Evolutionary conservation across 768 basidiomycete genomes (phyloP).

Genomic region (Tylopilus balloui): DNA sequence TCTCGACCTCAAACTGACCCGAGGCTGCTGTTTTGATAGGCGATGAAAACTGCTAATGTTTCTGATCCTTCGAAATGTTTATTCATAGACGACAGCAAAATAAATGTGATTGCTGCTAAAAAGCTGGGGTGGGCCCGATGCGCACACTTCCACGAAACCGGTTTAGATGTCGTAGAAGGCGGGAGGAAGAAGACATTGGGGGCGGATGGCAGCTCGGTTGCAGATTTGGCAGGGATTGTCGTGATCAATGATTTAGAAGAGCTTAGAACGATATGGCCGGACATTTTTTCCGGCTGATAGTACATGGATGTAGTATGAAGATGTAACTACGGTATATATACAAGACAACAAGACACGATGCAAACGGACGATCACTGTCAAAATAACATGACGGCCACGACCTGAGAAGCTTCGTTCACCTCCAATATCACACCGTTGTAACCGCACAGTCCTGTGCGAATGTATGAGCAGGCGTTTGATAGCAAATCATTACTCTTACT

Average conservation of each 20-base stretch:
- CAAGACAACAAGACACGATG: conserved; percentile 1
- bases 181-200: conserved; percentile 47
- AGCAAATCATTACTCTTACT: conserved; percentile 41
- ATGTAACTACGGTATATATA: not conserved
- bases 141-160: conserved; percentile 73
- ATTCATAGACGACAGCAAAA: conserved; percentile 74
- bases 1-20: not conserved
- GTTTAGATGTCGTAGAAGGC: conserved; percentile 59
- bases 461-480: not conserved
- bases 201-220: conserved; percentile 33
- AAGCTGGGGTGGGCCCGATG: conserved; percentile 67
- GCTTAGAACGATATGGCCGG: conserved; percentile 67
- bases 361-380: conserved; percentile 31
- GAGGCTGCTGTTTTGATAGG: conserved; percentile 37
- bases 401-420: conserved; percentile 72
- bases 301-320: conserved; percentile 1
- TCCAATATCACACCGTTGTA: conserved; percentile 82
- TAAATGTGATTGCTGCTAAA: conserved; percentile 65
- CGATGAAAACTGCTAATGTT: conserved; percentile 57
- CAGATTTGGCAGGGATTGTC: conserved; percentile 42
- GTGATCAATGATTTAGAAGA: conserved; percentile 59
- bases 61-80: conserved; percentile 66
- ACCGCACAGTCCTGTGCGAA: conserved; percentile 45
- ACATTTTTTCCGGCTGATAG: conserved; percentile 52
- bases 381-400: conserved; percentile 69